Percentiles rank a stretch among this genome's conserved stretches.
Evolutionary conservation across 2,329 filamentous ascomycete genomes (phyloP).

Genomic region (Ceratocystis diversiconidia): DNA sequence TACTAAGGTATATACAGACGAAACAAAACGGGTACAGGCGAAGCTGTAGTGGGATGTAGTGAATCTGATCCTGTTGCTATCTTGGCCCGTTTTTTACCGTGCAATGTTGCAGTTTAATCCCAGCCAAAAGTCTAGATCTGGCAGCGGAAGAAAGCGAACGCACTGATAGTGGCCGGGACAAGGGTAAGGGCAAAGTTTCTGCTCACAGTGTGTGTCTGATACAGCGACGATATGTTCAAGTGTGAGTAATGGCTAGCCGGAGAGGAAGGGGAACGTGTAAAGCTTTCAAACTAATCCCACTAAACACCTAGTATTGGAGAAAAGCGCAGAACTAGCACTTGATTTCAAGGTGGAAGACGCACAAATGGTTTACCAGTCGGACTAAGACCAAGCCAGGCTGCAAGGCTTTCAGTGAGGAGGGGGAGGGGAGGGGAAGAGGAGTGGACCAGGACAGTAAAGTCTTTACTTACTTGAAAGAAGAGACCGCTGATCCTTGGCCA

Average conservation of each 20-base stretch:
- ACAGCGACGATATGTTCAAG: no score
- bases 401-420: not conserved
- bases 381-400: not conserved
- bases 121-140: conserved; percentile 3
- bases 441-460: not conserved
- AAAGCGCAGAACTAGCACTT: not conserved
- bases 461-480: not conserved
- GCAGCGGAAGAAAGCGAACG: conserved; percentile 11
- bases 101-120: conserved; percentile 8
- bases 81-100: conserved; percentile 3
- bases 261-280: not conserved
- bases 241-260: not conserved
- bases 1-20: not conserved
- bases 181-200: not conserved
- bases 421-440: not conserved
- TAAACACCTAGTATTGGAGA: not conserved
- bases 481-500: not conserved
- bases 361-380: not conserved
- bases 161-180: conserved; percentile 8
- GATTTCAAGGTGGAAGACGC: not conserved
- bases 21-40: conserved; percentile 1
- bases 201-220: not conserved
- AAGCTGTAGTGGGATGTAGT: not conserved
- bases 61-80: conserved; percentile 1
- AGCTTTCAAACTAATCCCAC: not conserved